phyloP scores from a whole-genome alignment of 305 asterid genomes.

The Solanum chacoense region DNA sequence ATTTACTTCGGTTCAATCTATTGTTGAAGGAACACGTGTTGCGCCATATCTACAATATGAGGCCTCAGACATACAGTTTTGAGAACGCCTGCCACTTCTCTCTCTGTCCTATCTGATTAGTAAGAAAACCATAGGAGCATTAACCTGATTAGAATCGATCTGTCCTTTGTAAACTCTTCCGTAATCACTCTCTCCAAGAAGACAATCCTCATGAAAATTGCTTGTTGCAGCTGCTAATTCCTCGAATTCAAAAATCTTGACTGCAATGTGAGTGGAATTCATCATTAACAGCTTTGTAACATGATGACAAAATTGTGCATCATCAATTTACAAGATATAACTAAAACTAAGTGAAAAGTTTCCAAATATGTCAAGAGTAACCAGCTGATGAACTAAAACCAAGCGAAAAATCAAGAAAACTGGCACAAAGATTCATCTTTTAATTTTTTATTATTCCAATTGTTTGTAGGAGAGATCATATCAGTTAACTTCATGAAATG shows the following conservation, averaged over 20 bases:
- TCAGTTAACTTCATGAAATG: not conserved
- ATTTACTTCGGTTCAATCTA: not conserved
- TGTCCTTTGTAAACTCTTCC: conserved; percentile 77
- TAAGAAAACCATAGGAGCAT: not conserved
- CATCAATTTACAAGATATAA: not conserved
- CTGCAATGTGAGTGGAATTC: conserved; percentile 55
- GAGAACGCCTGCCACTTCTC: not conserved
- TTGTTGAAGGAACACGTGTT: not conserved
- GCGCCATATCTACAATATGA: not conserved
- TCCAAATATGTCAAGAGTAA: not conserved
- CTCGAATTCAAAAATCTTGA: conserved; percentile 62
- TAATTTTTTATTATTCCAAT: no score
- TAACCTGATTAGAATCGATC: conserved; percentile 18
- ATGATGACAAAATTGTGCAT: not conserved
- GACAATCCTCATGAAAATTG: conserved; percentile 57
- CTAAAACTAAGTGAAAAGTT: not conserved
- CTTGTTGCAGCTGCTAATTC: conserved; percentile 72
- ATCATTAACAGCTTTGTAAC: conserved; percentile 20
- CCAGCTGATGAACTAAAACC: not conserved
- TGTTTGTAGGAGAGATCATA: no score
- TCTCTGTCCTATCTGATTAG: not conserved
- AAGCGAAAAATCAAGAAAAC: not conserved
- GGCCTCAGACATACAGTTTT: not conserved
- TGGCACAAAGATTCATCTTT: not conserved
- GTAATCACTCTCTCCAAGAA: conserved; percentile 68